Base-by-base conservation (phyloP, 1,284 basidiomycete genomes). In the Xerocomus amazonicus region DNA sequence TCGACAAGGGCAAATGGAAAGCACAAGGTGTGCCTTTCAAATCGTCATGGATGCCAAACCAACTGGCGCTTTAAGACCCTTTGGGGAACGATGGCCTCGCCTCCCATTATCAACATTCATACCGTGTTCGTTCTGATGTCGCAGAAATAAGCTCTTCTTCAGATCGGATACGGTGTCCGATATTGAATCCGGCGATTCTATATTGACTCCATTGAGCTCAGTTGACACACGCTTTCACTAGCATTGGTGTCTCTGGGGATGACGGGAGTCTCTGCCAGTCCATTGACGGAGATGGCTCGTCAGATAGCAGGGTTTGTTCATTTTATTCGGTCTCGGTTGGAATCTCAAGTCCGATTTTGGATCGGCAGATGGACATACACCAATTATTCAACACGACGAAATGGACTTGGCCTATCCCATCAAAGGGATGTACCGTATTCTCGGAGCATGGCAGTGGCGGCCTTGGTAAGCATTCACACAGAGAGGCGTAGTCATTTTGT, bases 381-480 rank as follows among this genome's bases (percentile, higher is more conserved):
- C 14, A 1, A 38, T 31, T 17, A 33, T 34, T 1, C 53, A 46
- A 33, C 52, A 8, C 3, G 55, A 65, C 27, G 53, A 47, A 33
- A 39, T 57, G 10, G 62, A 71, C 51, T 48, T 72, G 33, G 57
- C 59, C 6, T 42, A 51, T 29, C 55, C 59, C 0, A 61, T 79
- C 54, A 60, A 62, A 32, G 74, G 73, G 2, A 65, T 78, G 65
- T 78, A 76, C 60, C 69, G 79, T 6, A 71, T 82, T 17, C 46
- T 69, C 64, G n/a, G 80, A 82, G 54, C 67, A 70, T 34, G 73
- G 75, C 2, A 77, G 71, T 37, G 71, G 76, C 2, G 79, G 80
- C 9, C 65, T 77, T 6, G 78, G 79, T 78, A 56, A 57, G 67
- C 38, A 26, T 39, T 26, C 5, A 16, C 9, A 14, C 13, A 1